Evolutionary conservation across 2,329 filamentous ascomycete species (phyloP).

Genomic region (Macrophomina tecta): DNA sequence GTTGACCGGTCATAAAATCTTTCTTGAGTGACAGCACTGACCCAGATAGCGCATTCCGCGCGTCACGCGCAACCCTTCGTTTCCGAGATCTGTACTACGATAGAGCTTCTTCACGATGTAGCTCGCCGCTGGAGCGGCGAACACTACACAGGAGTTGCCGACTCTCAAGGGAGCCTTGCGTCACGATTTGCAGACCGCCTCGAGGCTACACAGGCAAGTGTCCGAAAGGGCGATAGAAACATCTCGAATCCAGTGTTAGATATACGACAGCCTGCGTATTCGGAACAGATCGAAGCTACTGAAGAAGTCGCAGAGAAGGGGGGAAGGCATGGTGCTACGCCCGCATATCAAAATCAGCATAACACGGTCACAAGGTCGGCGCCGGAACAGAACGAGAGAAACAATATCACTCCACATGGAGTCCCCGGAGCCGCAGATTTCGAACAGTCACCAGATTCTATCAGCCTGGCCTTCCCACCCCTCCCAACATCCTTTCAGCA

Average conservation of each 20-base stretch:
- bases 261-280: constrained; percentile 44
- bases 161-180: constrained; percentile 38
- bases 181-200: constrained; percentile 45
- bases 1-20: not conserved
- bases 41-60: constrained; percentile 38
- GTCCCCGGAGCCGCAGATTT: constrained; percentile 19
- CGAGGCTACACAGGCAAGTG: constrained; percentile 33
- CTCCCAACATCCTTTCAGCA: constrained; percentile 40
- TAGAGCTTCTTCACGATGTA: constrained; percentile 45
- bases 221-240: not conserved
- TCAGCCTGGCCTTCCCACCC: constrained; percentile 44
- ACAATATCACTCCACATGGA: not conserved
- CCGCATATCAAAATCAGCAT: not conserved
- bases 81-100: constrained; percentile 41
- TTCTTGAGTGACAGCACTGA: not conserved
- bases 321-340: not conserved
- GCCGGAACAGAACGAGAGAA: not conserved
- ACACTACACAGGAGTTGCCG: constrained; percentile 25
- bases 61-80: constrained; percentile 41
- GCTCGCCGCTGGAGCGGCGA: constrained; percentile 47
- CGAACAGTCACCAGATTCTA: constrained; percentile 31
- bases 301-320: constrained; percentile 20
- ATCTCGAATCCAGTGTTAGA: constrained; percentile 35
- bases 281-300: constrained; percentile 34
- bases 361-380: not conserved